These are phyloP conservation scores for Sporothrix phasma DNA, from an alignment of 2,329 filamentous ascomycete genomes.

Conservation along the genomic window DNA sequence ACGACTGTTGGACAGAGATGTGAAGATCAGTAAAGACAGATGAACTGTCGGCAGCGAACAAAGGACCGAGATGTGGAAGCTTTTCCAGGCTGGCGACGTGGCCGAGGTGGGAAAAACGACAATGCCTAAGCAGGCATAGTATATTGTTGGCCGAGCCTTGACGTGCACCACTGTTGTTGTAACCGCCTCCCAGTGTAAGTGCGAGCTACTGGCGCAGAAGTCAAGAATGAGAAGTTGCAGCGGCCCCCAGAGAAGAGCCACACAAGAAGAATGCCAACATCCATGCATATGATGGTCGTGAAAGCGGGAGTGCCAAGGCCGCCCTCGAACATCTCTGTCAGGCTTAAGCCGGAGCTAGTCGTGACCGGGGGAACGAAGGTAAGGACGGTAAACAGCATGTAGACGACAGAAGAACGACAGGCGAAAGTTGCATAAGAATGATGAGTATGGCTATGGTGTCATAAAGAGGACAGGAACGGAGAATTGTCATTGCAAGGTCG, in stretches of 20 bases:
- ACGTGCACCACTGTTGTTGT: conserved; percentile 37
- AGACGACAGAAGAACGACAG: conserved; percentile 81
- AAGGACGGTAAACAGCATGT: conserved; percentile 83
- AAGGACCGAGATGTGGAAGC: conserved; percentile 32
- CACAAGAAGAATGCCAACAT: conserved; percentile 69
- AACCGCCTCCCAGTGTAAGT: conserved; percentile 77
- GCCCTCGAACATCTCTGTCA: conserved; percentile 86
- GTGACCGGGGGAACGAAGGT: conserved; percentile 83
- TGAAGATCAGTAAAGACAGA: conserved; percentile 34
- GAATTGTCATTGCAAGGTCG: conserved; percentile 72
- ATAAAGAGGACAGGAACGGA: conserved; percentile 80
- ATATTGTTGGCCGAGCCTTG: conserved; percentile 63
- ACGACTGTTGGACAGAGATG: conserved; percentile 37
- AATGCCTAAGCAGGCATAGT: conserved; percentile 59
- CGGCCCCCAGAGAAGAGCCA: conserved; percentile 80
- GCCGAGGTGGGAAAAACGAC: conserved; percentile 47
- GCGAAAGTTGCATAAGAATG: conserved; percentile 84
- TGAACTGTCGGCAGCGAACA: conserved; percentile 24
- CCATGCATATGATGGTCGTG: conserved; percentile 73
- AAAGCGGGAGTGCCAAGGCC: conserved; percentile 78
- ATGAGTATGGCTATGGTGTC: conserved; percentile 96
- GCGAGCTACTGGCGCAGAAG: conserved; percentile 88
- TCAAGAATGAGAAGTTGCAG: conserved; percentile 83
- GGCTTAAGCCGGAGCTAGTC: conserved; percentile 66
- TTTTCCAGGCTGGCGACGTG: conserved; percentile 35